Conservation (phyloP, 2,329 filamentous ascomycete genomes). For the Cladosporium velox region DNA sequence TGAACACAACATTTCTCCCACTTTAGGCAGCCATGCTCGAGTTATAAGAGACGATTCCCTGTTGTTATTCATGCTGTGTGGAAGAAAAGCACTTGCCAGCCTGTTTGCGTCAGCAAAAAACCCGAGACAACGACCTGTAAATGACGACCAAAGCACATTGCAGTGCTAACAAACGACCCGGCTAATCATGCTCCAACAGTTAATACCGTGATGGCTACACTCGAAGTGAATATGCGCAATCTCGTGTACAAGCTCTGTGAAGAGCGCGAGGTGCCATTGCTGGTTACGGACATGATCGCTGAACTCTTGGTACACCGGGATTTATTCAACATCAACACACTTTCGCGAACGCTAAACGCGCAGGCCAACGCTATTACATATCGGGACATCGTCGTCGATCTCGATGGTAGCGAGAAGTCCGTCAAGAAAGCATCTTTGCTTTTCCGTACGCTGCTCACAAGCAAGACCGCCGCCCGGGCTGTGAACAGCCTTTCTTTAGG, state of each 20-base stretch:
- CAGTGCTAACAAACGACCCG: no score
- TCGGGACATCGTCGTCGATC: constrained; percentile 3
- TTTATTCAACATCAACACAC: constrained; percentile 11
- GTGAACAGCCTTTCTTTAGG: constrained; percentile 1
- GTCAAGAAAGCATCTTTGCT: constrained; percentile 9
- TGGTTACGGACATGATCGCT: constrained; percentile 18
- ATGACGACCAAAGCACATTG: no score
- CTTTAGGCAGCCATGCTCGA: no score
- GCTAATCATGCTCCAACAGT: no score
- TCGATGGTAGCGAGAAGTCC: background rate
- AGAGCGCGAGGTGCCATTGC: constrained; percentile 6
- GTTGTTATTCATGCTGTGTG: no score
- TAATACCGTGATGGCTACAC: background rate
- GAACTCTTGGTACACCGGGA: background rate
- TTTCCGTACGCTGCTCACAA: constrained; percentile 12
- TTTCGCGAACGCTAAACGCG: constrained; percentile 8
- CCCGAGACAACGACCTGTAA: no score
- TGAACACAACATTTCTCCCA: no score
- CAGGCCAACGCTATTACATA: constrained; percentile 17
- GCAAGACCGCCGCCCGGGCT: constrained; percentile 1
- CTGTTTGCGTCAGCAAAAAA: no score
- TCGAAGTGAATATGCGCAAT: background rate
- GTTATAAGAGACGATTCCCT: no score
- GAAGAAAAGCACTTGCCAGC: no score
- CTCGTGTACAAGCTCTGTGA: constrained; percentile 16